Base-by-base conservation (phyloP, 768 basidiomycete species). In the Leccinum broughii region DNA sequence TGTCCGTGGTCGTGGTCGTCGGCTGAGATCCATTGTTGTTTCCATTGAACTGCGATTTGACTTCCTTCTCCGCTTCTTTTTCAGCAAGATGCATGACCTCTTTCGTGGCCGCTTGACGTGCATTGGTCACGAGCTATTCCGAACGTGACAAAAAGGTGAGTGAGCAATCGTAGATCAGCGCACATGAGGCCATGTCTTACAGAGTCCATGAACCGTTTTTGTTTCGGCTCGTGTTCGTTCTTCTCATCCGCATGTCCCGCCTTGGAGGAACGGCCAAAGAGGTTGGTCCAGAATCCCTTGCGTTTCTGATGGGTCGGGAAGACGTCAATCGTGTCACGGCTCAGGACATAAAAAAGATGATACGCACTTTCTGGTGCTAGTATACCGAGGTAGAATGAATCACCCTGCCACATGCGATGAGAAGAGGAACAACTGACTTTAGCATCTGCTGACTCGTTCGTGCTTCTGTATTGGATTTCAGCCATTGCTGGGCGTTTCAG, bases 221-320 rank as follows among this genome's bases (percentile, higher is more conserved):
- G 17, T 39, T 63, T 37, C 9, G 50, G 39, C 11, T 37, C 22
- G 32, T 63, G 48, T 8, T 52, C 61, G 7, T 52, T 13, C 46
- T 37, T 39, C 44, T 46, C 51, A 46, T 46, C 28, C n/a, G 32
- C 26, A 4, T 41, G 4, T 15, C 13, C 17, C 8, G 30, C 17
- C 14, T 52, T 39, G 34, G 58, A 58, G 24, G 64, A 63, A 24
- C 28, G 35, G 22, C 54, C 24, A 15, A 56, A 46, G 44, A 60
- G 1, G 26, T 54, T 66, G 49, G 65, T 54, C 54, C n/a, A 64
- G 22, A 66, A 64, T 4, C 65, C 62, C 35, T 64, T 67, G 58
- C 59, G 65, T 22, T 64, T 67, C 65, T 67, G 53, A 10, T 34
- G n/a, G 10, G 10, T 44, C 6, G 0, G 30, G 8, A 32, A 51